Evolutionary conservation across 2,329 filamentous ascomycete species (phyloP).

Genomic region (Hansfordia pulvinata): DNA sequence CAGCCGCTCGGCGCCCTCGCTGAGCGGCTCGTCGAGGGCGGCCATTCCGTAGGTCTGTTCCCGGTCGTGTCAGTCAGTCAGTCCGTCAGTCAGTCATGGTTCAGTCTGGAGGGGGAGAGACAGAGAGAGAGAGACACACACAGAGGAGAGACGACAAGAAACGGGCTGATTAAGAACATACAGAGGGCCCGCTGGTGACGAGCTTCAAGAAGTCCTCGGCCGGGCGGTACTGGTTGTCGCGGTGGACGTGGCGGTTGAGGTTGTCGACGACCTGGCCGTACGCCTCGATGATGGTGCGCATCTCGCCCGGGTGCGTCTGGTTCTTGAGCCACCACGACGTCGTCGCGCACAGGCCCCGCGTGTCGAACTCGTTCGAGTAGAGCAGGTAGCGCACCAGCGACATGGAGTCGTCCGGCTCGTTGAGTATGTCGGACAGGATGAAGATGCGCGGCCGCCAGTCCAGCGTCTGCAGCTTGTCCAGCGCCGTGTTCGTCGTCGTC

Average conservation of each 20-base stretch:
- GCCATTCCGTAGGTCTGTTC: constrained; percentile 9
- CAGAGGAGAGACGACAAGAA: not conserved
- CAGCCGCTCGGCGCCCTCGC: constrained; percentile 18
- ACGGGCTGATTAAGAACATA: too few species aligned
- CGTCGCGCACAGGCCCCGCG: constrained; percentile 18
- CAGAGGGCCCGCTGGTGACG: constrained; percentile 17
- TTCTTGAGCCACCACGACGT: constrained; percentile 23
- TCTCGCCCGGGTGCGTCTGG: constrained; percentile 17
- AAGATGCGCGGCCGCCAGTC: constrained; percentile 13
- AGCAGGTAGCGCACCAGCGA: constrained; percentile 20
- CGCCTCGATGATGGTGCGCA: constrained; percentile 19
- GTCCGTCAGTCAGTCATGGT: too few species aligned
- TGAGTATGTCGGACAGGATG: constrained; percentile 21
- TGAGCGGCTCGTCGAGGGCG: constrained; percentile 14
- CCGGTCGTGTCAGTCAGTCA: too few species aligned
- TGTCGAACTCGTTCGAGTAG: constrained; percentile 23
- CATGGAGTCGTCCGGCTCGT: constrained; percentile 22
- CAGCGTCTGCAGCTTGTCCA: too few species aligned
- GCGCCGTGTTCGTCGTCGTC: too few species aligned
- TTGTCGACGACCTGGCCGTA: constrained; percentile 23
- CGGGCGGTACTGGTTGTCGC: constrained; percentile 19
- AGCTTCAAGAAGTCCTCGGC: constrained; percentile 14
- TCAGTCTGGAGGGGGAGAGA: too few species aligned
- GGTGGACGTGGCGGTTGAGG: constrained; percentile 26
- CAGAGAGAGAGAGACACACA: too few species aligned